Conservation (phyloP, 345 rosid genomes). For the Raphanus raphanistrum region DNA sequence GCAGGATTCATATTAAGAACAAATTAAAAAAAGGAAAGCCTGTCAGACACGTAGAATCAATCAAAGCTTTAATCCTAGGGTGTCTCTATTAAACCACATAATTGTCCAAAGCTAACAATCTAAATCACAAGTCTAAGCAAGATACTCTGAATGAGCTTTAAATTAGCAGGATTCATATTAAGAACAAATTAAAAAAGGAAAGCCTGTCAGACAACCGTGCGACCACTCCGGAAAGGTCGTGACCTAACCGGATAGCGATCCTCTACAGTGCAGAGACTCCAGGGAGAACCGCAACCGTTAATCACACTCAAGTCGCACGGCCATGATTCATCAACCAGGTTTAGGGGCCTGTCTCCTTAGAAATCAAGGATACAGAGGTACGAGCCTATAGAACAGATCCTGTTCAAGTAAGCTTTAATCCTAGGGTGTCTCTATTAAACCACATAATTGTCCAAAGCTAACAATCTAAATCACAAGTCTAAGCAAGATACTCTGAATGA, state of each 20-base stretch:
- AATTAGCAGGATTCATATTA: neutral
- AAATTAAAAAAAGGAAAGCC: neutral
- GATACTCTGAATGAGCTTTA: neutral
- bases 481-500: neutral
- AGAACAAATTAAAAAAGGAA: no score
- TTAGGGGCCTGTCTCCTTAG: neutral
- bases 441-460: neutral
- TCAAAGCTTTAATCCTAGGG: no score
- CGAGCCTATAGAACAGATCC: neutral
- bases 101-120: neutral
- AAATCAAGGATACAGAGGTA: neutral
- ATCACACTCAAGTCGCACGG: neutral
- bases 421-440: no score
- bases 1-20: neutral
- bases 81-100: no score
- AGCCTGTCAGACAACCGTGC: neutral
- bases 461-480: neutral
- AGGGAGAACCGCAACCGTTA: neutral
- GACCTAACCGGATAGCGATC: neutral
- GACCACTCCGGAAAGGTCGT: neutral
- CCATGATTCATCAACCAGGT: neutral
- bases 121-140: neutral
- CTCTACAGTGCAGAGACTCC: neutral
- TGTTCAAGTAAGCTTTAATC: no score
- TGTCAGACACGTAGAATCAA: no score